Percentiles rank a stretch among this genome's conserved stretches.
phyloP scores from a whole-genome alignment of 2,329 filamentous ascomycete species.

The Exophiala bonariae region DNA sequence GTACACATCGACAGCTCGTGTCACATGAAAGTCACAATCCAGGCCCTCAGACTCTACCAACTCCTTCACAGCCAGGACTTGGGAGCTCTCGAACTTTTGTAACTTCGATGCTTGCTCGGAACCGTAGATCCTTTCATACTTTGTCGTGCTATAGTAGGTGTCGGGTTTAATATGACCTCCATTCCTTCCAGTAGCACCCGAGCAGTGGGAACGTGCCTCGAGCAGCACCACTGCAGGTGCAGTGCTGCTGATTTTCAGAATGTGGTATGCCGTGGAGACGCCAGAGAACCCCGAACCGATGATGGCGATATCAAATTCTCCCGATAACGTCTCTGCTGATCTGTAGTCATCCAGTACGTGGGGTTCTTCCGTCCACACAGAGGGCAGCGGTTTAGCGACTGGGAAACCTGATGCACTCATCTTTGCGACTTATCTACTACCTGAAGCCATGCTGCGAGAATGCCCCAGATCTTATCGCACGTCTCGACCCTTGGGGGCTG shows the following conservation, averaged over 20 bases:
- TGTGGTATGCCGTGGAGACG: slow-evolving; percentile 44
- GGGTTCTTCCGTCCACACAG: slow-evolving; percentile 5
- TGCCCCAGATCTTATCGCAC: no score
- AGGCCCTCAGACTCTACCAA: slow-evolving; percentile 40
- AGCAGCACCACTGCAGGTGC: slow-evolving; percentile 36
- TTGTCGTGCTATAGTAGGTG: slow-evolving; percentile 38
- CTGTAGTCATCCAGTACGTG: slow-evolving; percentile 2
- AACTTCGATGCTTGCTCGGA: slow-evolving; percentile 38
- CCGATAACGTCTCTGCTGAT: slow-evolving; percentile 33
- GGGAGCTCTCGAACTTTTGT: slow-evolving; percentile 39
- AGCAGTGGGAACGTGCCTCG: slow-evolving; percentile 41
- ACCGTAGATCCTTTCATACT: slow-evolving; percentile 33
- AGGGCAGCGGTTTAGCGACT: slow-evolving; percentile 3
- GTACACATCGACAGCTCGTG: slow-evolving; percentile 39
- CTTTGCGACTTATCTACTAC: background rate
- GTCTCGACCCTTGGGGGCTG: no score
- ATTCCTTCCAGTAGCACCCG: slow-evolving; percentile 46
- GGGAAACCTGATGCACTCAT: background rate
- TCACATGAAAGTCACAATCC: slow-evolving; percentile 42
- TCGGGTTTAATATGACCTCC: slow-evolving; percentile 47
- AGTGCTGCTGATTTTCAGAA: slow-evolving; percentile 28
- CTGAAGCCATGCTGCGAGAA: no score
- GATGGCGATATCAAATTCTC: slow-evolving; percentile 44
- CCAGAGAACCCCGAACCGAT: slow-evolving; percentile 51
- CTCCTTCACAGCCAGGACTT: slow-evolving; percentile 37